Conservation (phyloP, 2,329 filamentous ascomycete species). For the Ceratocystis colombiana region DNA sequence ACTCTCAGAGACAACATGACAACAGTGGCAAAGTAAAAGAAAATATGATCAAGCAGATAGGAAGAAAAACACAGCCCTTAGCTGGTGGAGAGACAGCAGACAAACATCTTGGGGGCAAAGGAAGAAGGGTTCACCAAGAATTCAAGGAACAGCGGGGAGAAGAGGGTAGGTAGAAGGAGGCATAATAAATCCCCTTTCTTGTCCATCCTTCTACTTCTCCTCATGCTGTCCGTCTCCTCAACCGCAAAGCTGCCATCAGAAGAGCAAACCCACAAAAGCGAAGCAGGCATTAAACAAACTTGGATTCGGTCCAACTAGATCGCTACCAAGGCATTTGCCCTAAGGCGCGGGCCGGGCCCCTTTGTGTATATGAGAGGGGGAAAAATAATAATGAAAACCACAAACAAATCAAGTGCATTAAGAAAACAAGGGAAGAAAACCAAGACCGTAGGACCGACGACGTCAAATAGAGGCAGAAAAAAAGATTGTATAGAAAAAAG, state of each 20-base stretch:
- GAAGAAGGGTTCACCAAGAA: no score
- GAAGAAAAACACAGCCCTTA: neutral
- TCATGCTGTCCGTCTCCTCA: no score
- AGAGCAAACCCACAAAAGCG: conserved; percentile 12
- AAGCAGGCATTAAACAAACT: conserved; percentile 14
- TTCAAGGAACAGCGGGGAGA: neutral
- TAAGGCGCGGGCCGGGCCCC: conserved; percentile 1
- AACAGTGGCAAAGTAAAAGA: neutral
- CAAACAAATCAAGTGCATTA: conserved; percentile 17
- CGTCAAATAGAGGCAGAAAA: conserved; percentile 23
- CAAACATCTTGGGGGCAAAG: no score
- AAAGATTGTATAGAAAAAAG: conserved; percentile 25
- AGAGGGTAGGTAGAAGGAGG: neutral
- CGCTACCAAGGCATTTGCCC: neutral
- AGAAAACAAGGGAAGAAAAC: conserved; percentile 25
- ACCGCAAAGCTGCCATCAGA: neutral
- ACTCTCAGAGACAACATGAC: conserved; percentile 4
- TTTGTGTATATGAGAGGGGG: neutral
- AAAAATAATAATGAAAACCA: conserved; percentile 7
- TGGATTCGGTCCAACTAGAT: neutral
- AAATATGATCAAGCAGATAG: conserved; percentile 8
- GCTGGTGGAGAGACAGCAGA: no score
- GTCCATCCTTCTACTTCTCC: neutral
- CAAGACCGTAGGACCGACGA: conserved; percentile 16
- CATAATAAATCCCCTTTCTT: neutral